Base-by-base conservation (phyloP, 805 yeast species). In the Candida maris region DNA sequence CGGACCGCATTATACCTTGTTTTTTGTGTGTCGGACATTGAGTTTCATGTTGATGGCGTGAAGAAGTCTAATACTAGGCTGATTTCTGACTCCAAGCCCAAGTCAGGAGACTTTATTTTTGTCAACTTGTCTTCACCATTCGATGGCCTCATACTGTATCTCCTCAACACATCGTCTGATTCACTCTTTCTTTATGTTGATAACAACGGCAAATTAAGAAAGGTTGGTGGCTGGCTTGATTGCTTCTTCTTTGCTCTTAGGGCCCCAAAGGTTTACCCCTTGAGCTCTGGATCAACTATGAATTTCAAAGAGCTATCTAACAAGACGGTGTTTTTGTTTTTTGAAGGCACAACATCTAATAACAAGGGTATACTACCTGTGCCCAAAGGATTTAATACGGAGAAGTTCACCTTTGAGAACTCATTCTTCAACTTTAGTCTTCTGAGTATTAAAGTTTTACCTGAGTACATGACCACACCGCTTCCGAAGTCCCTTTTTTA, bases 271-370 rank as follows among this genome's bases (percentile, higher is more conserved):
- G n/a, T 35, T n/a, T 23, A 22, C 32, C 6, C 32, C 8, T 15
- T 10, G 14, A 20, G 23, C 17, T 30, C 19, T n/a, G 25, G 19
- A 3, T n/a, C 34, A 1, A 33, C 38, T 13, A 32, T 26, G 9
- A 59, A 56, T 26, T 37, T 62, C 16, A 29, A 48, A 1, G 45
- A 54, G 19, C 50, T 59, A 15, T 54, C 57, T 3, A 65, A 68
- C n/a, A 69, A 71, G 27, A 62, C 68, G 0, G 67, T 77, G 4
- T 79, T 71, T 35, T 47, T 83, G 16, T 77, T 87, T 39, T 68
- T 81, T 3, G 97, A 88, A 52, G 95, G 95, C 0, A 85, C 95
- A 0, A 71, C 95, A 0, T 77, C 95, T 0, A 91, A 89, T 54
- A 93, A 94, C 34, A 79, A 79, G 43, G 79, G 88, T 0, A 54